Conservation (phyloP, 805 yeast genomes). For the Ogataea methanolica region DNA sequence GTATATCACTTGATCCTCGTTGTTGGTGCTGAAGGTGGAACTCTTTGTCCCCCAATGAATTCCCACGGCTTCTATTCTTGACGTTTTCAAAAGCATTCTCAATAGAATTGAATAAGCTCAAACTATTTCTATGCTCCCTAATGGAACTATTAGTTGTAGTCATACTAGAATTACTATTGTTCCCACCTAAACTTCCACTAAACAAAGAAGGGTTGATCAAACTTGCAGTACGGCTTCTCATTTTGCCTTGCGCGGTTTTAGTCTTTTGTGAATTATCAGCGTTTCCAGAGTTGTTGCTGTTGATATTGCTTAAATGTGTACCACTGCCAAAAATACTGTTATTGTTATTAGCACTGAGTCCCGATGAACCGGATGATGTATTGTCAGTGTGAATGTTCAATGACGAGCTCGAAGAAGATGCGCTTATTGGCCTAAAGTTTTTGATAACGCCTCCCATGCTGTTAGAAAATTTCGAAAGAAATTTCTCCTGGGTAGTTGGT, state of each 20-base stretch:
- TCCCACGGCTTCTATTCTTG: slow-evolving; percentile 29
- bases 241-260: slow-evolving; percentile 8
- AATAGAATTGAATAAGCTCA: slow-evolving; percentile 23
- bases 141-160: background rate
- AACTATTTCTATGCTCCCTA: slow-evolving; percentile 13
- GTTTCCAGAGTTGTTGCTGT: background rate
- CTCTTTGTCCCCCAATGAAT: slow-evolving; percentile 12
- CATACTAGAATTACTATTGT: background rate
- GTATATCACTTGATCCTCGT: background rate
- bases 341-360: background rate
- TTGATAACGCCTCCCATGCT: slow-evolving; percentile 34
- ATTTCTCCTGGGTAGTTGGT: slow-evolving; percentile 22
- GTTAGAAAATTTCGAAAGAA: slow-evolving; percentile 25
- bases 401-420: slow-evolving; percentile 30
- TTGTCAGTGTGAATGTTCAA: slow-evolving; percentile 16
- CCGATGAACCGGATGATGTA: background rate
- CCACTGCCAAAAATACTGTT: slow-evolving; percentile 1
- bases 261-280: background rate
- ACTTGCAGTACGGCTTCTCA: slow-evolving; percentile 30
- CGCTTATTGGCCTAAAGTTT: slow-evolving; percentile 29
- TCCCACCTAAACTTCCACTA: slow-evolving; percentile 6
- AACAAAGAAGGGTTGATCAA: slow-evolving; percentile 23
- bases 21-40: slow-evolving; percentile 1
- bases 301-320: background rate
- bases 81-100: slow-evolving; percentile 31